Conservation (phyloP, 768 basidiomycete genomes). For the Calvatia gigantea region DNA sequence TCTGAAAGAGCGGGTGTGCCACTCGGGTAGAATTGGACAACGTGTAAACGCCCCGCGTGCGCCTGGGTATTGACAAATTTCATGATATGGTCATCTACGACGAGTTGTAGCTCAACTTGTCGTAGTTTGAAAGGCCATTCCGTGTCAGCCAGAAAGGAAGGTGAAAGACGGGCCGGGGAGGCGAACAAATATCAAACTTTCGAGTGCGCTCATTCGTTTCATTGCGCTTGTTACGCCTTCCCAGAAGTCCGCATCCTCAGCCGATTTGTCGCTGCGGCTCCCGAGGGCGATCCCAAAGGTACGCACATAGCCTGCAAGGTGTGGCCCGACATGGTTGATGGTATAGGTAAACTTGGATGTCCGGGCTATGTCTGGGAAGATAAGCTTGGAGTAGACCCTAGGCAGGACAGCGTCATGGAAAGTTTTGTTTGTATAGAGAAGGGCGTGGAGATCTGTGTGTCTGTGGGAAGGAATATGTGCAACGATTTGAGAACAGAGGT, state of each 20-base stretch:
- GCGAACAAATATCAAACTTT: conserved; percentile 37
- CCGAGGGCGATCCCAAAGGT: conserved; percentile 34
- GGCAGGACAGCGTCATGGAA: conserved; percentile 47
- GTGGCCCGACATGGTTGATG: conserved; percentile 31
- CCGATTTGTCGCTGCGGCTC: conserved; percentile 25
- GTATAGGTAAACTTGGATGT: conserved; percentile 36
- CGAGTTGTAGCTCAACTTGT: conserved; percentile 44
- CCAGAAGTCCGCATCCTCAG: conserved; percentile 40
- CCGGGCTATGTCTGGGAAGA: conserved; percentile 32
- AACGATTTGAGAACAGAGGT: not conserved
- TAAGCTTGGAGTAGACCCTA: conserved; percentile 39
- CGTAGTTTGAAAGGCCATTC: conserved; percentile 41
- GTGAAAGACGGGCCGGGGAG: conserved; percentile 30
- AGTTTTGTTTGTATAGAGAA: conserved; percentile 43
- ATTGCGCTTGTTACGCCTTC: conserved; percentile 36
- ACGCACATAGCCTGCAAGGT: conserved; percentile 37
- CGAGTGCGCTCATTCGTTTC: conserved; percentile 39
- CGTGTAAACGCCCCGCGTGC: conserved; percentile 26
- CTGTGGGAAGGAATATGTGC: conserved; percentile 14
- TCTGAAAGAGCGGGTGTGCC: conserved; percentile 12
- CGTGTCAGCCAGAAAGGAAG: conserved; percentile 33
- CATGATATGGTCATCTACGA: conserved; percentile 44
- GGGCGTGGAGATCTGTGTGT: conserved; percentile 33
- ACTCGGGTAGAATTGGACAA: conserved; percentile 32
- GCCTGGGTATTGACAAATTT: conserved; percentile 47